phyloP scores from a whole-genome alignment of 371 early-diverging fungal genomes.

The Rhizopus delemar region DNA sequence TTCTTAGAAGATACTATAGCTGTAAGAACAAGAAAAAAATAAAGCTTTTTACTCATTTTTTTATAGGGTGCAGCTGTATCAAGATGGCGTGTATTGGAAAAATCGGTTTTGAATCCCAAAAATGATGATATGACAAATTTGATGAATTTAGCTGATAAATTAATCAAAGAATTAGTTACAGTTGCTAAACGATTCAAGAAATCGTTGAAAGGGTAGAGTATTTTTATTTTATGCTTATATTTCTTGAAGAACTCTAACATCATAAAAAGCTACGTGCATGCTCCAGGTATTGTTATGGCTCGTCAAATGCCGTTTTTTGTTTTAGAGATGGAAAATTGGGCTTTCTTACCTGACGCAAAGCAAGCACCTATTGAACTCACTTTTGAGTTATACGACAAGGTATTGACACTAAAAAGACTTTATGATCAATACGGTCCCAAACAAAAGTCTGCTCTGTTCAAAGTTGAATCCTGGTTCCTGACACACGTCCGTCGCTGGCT shows the following conservation, averaged over 20 bases:
- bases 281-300: slow-evolving; percentile 52
- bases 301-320: slow-evolving; percentile 58
- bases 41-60: not conserved
- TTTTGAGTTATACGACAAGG: slow-evolving; percentile 56
- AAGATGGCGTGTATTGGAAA: slow-evolving; percentile 50
- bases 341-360: slow-evolving; percentile 42
- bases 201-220: slow-evolving; percentile 42
- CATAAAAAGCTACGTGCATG: slow-evolving; percentile 27
- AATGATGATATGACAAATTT: slow-evolving; percentile 42
- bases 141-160: slow-evolving; percentile 48
- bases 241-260: not conserved
- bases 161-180: slow-evolving; percentile 44
- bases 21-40: slow-evolving; percentile 28
- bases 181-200: slow-evolving; percentile 47
- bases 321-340: slow-evolving; percentile 57
- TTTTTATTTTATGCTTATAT: not conserved
- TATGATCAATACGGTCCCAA: slow-evolving; percentile 53
- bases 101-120: slow-evolving; percentile 28
- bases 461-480: slow-evolving; percentile 67
- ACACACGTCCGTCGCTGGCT: slow-evolving; percentile 64
- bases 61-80: slow-evolving; percentile 51
- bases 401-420: slow-evolving; percentile 46
- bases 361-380: slow-evolving; percentile 51
- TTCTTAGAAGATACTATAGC: slow-evolving; percentile 48
- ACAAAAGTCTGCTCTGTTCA: slow-evolving; percentile 53